Evolutionary conservation across 495 filamentous ascomycete species (phyloP).

Genomic region (Aspergillus panamensis): DNA sequence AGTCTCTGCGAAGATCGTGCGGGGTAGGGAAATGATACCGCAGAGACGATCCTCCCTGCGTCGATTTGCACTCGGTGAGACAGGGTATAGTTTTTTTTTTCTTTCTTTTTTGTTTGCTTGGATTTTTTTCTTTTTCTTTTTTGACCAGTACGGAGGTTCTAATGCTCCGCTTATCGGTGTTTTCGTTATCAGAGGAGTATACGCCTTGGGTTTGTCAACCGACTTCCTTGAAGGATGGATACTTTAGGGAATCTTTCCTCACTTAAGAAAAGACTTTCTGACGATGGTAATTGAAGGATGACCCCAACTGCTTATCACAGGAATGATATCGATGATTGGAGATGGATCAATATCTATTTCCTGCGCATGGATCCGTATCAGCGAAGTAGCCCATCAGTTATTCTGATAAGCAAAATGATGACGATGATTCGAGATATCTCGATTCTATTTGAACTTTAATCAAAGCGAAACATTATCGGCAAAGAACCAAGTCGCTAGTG

Average conservation of each 20-base stretch:
- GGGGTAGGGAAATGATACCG: constrained; percentile 12
- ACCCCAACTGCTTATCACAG: too few relatives aligned
- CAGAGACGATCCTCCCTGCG: background rate
- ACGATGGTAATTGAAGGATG: too few relatives aligned
- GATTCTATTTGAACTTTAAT: background rate
- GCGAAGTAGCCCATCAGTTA: too few relatives aligned
- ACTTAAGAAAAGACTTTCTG: too few relatives aligned
- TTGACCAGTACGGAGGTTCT: background rate
- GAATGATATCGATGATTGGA: too few relatives aligned
- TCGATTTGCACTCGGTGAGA: background rate
- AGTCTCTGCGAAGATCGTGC: constrained; percentile 20
- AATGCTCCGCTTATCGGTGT: background rate
- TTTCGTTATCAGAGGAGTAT: background rate
- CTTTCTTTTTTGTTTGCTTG: background rate
- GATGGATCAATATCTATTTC: too few relatives aligned
- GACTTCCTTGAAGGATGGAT: too few relatives aligned
- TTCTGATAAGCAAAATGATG: background rate
- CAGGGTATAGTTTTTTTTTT: background rate
- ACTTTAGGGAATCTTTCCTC: too few relatives aligned
- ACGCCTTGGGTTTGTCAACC: too few relatives aligned
- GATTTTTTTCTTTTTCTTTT: background rate
- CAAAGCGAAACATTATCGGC: background rate
- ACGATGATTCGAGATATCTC: background rate
- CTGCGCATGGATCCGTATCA: too few relatives aligned
- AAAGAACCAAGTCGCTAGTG: background rate